Evolutionary conservation across 306 rosid species (phyloP).

Genomic region (Rosa multiflora): DNA sequence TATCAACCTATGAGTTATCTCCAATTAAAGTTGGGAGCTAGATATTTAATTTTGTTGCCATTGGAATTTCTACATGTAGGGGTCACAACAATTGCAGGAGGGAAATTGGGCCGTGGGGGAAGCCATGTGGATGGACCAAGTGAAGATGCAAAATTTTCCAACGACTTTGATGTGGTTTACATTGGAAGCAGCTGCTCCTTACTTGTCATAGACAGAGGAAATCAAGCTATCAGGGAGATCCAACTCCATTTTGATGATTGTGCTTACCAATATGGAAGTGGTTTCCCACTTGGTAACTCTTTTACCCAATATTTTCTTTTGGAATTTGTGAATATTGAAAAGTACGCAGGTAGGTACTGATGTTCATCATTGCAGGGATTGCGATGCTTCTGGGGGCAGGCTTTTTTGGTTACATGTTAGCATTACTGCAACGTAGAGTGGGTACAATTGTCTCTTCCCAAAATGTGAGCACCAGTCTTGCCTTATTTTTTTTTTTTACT

Average conservation of each 20-base stretch:
- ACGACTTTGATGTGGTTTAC: slow-evolving; percentile 90
- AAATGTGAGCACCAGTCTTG: slow-evolving; percentile 50
- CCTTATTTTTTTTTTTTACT: slow-evolving; percentile 7
- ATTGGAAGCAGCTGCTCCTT: slow-evolving; percentile 91
- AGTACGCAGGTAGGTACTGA: slow-evolving; percentile 20
- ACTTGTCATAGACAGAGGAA: slow-evolving; percentile 82
- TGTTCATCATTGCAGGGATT: slow-evolving; percentile 50
- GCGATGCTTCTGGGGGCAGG: slow-evolving; percentile 81
- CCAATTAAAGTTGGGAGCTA: not conserved
- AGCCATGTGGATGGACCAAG: slow-evolving; percentile 91
- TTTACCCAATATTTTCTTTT: slow-evolving; percentile 14
- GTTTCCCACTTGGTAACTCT: slow-evolving; percentile 77
- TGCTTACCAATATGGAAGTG: slow-evolving; percentile 88
- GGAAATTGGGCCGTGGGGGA: slow-evolving; percentile 73
- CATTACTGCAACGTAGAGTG: slow-evolving; percentile 77
- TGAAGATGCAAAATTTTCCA: slow-evolving; percentile 84
- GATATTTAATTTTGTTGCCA: slow-evolving; percentile 14
- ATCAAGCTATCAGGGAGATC: slow-evolving; percentile 82
- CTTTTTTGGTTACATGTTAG: slow-evolving; percentile 90
- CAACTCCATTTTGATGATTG: slow-evolving; percentile 90
- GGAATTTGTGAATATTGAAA: slow-evolving; percentile 11
- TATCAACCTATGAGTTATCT: not conserved
- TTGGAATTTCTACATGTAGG: slow-evolving; percentile 46
- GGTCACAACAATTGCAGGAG: slow-evolving; percentile 93
- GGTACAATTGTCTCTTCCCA: slow-evolving; percentile 61